A percentile compares a stretch with the other conserved stretches of the same genome.
Conservation (phyloP, 2,329 filamentous ascomycete genomes). For the Alternaria tenuissima region DNA sequence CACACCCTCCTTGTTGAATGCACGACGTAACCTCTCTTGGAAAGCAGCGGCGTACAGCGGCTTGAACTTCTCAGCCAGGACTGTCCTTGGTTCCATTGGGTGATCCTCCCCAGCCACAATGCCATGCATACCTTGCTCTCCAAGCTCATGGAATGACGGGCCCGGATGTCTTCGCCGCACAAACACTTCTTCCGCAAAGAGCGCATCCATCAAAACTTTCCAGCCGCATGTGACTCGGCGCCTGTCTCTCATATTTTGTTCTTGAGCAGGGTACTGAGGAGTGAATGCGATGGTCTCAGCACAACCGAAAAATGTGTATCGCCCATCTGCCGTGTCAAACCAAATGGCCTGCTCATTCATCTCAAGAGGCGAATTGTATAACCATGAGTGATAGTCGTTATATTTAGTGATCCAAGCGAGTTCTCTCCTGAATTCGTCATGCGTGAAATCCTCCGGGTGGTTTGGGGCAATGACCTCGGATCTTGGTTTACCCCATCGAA, state of each 20-base stretch:
- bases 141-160: not conserved
- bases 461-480: too few species aligned
- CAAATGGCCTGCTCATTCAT: too few species aligned
- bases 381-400: too few species aligned
- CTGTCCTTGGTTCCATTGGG: rapidly evolving
- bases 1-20: not conserved
- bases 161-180: not conserved
- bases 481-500: too few species aligned
- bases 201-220: not conserved
- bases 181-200: not conserved
- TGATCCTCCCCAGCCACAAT: not conserved
- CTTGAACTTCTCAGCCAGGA: not conserved
- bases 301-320: too few species aligned
- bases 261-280: too few species aligned
- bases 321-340: too few species aligned
- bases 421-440: rapidly evolving
- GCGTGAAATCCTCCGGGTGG: too few species aligned
- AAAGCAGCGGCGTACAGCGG: not conserved
- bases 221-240: not conserved
- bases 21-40: not conserved
- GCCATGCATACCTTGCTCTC: not conserved
- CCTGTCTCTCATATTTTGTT: not conserved
- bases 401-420: too few species aligned
- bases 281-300: too few species aligned
- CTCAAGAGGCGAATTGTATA: rapidly evolving